Base-by-base conservation (phyloP, 441 rosid genomes). In the Capsella rubella region DNA sequence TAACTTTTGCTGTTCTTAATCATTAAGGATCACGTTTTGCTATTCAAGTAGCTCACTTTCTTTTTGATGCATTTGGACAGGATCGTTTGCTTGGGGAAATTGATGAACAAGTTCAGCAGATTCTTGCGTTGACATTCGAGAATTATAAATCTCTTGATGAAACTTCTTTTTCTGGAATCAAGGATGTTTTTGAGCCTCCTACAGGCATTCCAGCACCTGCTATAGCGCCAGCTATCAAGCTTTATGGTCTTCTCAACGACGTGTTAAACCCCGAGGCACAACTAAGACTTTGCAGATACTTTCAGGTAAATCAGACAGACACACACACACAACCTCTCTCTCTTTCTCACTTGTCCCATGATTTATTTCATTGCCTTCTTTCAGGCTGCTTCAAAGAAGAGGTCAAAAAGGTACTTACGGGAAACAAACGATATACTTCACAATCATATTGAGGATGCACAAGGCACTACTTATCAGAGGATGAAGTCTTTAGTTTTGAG, bases 131-230 rank as follows among this genome's bases (percentile, higher is more conserved):
- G 73, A 84, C 82, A 71, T 90, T 94, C 79, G 90, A 92, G 81
- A 89, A 89, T 61, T 94, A 90, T 84, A 92, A 94, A 78, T 89
- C 97, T 12, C 83, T 94, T 54, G 92, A 92, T 78, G 97, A 91
- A 68, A 77, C 59, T 39, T 75, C 72, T 27, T 81, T 84, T 55
- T 86, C 91, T 34, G 98, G 98, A 31, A 77, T 90, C 75, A 83
- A 82, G 82, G 90, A 86, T 53, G 82, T 83, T 67, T 90, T 89
- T 75, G 80, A 83, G 78, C 85, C 91, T 43, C 88, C 95, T 63
- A 84, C 86, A 46, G 91, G 97, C 68, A 70, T 73, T 67, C 88
- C 87, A 71, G 89, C 97, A 67, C 92, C 97, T 67, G 93, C 97
- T 66, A 87, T 94, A 71, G 89, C 95, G 65, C 91, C 99, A 71